Base-by-base conservation (phyloP, 306 rosid species). In the Fragaria vesca region DNA sequence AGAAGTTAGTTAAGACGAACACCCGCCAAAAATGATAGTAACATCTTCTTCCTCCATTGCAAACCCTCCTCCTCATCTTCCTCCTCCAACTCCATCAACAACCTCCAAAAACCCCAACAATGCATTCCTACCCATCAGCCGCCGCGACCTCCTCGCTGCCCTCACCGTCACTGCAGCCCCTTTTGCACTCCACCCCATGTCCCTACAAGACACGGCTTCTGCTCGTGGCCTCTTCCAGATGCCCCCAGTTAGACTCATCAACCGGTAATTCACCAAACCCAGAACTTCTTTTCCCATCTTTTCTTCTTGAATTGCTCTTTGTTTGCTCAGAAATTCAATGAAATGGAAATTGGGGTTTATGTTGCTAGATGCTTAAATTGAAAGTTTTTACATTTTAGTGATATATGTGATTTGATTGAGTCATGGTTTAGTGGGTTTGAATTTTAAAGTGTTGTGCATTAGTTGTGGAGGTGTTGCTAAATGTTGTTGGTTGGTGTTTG, bases 151-250 rank as follows among this genome's bases (percentile, higher is more conserved):
- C 45, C 80, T 86, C 57, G 28, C 79, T 2, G 24, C 79, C 51
- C 73, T 83, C 48, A n/a, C 83, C 65, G 17, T 86, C 57, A 66
- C 83, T 73, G 48, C 72, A 3, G 17, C 79, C 46, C 73, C 66
- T 16, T 75, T 75, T 16, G 40, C 73, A 1, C 73, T 80, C 38
- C 45, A 66, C 69, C 48, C 40, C 66, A 51, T 38, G 13, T 72
- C 77, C 21, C 20, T 48, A 2, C 82, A 74, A 0, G 74, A 78
- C 1, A 62, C 15, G 11, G 86, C 83, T 12, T 71, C 43, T 50
- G 87, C 89, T 58, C 87, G 87, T 0, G 89, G 89, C 28, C 87
- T 86, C 57, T 81, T 86, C 71, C 89, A 78, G 69, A 86, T 83
- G 87, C 89, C 89, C 66, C 89, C 89, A 15, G 24, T 72, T 65